Conservation (phyloP, 2,329 filamentous ascomycete genomes). For the Pseudogymnoascus sp. region DNA sequence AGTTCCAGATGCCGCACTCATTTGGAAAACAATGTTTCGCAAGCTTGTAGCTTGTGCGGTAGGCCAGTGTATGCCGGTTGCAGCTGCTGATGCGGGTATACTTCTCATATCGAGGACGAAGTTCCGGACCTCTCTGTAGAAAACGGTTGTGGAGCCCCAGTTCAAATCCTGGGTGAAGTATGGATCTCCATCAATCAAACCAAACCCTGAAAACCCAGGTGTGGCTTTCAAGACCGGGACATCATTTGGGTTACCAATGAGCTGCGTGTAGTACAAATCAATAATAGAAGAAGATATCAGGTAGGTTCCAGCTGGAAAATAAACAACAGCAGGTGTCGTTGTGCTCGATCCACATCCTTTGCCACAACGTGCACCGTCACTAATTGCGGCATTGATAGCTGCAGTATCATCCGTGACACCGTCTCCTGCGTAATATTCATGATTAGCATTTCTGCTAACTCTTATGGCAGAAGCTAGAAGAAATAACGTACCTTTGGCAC, state of each 20-base stretch:
- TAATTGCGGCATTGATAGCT: conserved; percentile 62
- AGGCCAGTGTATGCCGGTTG: conserved; percentile 45
- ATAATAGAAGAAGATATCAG: conserved; percentile 21
- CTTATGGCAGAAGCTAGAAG: conserved; percentile 43
- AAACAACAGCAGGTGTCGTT: conserved; percentile 47
- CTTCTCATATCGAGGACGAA: conserved; percentile 50
- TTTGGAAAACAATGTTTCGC: conserved; percentile 53
- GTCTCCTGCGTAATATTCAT: conserved; percentile 31
- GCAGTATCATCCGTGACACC: conserved; percentile 69
- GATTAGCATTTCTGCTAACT: background rate
- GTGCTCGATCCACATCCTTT: conserved; percentile 36
- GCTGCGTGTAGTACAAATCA: conserved; percentile 22
- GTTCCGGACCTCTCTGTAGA: conserved; percentile 57
- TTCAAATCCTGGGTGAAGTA: conserved; percentile 63
- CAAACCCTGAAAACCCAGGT: conserved; percentile 67
- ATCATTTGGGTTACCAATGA: conserved; percentile 25
- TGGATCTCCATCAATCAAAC: conserved; percentile 75
- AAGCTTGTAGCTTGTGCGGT: conserved; percentile 50
- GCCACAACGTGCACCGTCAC: conserved; percentile 19
- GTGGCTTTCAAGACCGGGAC: conserved; percentile 31
- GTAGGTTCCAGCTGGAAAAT: conserved; percentile 45
- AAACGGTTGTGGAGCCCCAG: conserved; percentile 66
- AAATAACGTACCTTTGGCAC: conserved; percentile 40
- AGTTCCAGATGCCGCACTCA: conserved; percentile 39
- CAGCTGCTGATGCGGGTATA: conserved; percentile 20